Evolutionary conservation across 345 rosid species (phyloP).

Genomic region (Lepidium didymum): DNA sequence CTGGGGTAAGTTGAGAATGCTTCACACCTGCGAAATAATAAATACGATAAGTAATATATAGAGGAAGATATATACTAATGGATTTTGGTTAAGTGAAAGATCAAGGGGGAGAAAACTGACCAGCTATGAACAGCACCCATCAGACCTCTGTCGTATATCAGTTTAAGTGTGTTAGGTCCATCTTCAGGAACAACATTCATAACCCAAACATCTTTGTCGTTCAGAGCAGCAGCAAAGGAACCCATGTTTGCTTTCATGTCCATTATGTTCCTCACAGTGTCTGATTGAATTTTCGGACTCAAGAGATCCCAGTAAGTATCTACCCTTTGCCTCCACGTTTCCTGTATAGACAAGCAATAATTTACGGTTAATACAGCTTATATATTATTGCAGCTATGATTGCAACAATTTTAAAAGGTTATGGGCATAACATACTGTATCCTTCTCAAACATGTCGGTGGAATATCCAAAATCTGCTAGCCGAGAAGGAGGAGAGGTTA

Average conservation of each 20-base stretch:
- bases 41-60: neutral
- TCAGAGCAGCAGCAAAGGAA: conserved; percentile 87
- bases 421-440: conserved; percentile 43
- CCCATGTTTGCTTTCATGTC: conserved; percentile 97
- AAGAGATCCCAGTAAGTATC: conserved; percentile 80
- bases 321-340: conserved; percentile 65
- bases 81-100: neutral
- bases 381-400: neutral
- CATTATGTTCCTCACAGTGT: conserved; percentile 82
- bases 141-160: conserved; percentile 81
- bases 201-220: conserved; percentile 80
- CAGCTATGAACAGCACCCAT: conserved; percentile 77
- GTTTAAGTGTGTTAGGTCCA: conserved; percentile 78
- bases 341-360: conserved; percentile 35
- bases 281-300: conserved; percentile 61
- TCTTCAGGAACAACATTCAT: conserved; percentile 84
- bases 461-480: conserved; percentile 92
- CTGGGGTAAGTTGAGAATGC: conserved; percentile 85
- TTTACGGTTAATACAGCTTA: neutral
- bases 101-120: conserved; percentile 24
- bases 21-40: conserved; percentile 58
- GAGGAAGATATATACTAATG: neutral
- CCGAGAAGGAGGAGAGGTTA: conserved; percentile 75
- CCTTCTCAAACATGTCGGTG: conserved; percentile 78
- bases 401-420: neutral